phyloP scores from a whole-genome alignment of 805 yeast genomes.

The Metschnikowia arizonensis region DNA sequence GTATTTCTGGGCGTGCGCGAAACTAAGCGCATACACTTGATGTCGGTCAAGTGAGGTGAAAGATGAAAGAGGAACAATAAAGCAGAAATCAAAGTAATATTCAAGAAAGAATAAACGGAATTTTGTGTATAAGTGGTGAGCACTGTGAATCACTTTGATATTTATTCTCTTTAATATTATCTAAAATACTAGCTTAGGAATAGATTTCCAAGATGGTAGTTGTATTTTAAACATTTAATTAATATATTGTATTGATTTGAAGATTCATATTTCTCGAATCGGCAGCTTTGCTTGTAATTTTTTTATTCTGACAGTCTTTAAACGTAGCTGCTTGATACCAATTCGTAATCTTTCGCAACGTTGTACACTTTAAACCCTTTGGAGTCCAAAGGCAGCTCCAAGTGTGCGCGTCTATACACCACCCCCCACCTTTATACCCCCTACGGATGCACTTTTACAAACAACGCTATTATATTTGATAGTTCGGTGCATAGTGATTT shows the following conservation, averaged over 20 bases:
- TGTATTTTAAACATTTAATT: too few species aligned
- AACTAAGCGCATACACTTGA: neutral
- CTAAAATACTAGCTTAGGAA: too few species aligned
- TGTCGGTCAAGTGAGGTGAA: neutral
- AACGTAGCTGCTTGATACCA: neutral
- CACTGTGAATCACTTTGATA: too few species aligned
- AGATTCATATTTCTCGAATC: too few species aligned
- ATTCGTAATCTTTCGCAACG: neutral
- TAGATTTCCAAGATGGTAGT: too few species aligned
- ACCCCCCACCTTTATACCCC: neutral
- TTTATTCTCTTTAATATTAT: too few species aligned
- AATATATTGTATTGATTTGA: too few species aligned
- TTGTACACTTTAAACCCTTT: neutral
- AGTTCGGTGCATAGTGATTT: neutral
- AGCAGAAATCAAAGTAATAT: too few species aligned
- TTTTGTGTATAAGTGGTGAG: too few species aligned
- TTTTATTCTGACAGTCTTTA: neutral
- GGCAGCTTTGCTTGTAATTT: too few species aligned
- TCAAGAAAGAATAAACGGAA: too few species aligned
- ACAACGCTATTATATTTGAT: neutral
- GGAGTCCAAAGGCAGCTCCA: neutral
- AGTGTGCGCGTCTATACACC: conserved; percentile 2
- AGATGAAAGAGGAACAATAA: neutral
- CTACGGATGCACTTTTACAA: conserved; percentile 1
- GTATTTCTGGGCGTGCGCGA: conserved; percentile 3